Base-by-base conservation (phyloP, 1,284 basidiomycete genomes). In the Ceratobasidium sp. region DNA sequence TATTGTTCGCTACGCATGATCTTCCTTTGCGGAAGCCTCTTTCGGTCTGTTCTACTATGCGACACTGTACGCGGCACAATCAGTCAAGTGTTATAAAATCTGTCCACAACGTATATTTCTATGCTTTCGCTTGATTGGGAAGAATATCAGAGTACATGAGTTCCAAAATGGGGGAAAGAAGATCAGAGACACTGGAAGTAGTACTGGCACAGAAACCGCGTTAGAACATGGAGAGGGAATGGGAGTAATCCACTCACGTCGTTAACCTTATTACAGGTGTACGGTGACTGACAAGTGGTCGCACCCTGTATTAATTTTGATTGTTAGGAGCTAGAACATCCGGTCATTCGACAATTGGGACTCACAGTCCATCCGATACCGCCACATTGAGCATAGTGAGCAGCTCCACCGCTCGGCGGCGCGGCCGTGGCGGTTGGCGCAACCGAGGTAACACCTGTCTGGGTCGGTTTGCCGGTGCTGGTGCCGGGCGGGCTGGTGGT, bases 351-450 rank as follows among this genome's bases (percentile, higher is more conserved):
- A 10, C n/a, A 20, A 28, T 3, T 51, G 15, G 0, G 5, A 61
- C 75, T 67, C 28, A 68, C 75, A 49, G 60, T 67, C 75, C 75
- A 77, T 10, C 53, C 64, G 10, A 1, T 73, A 23, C 79, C 79
- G 40, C 71, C 79, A 51, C 79, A 80, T 56, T 80, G 79, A 20
- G 71, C 77, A 44, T 68, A 80, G 9, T 71, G 67, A 3, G 77
- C 78, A 4, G 60, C 71, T n/a, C 72, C 72, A 39, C 77, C 66
- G 28, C 58, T 69, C 2, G 79, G 67, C 7, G 79, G 70, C n/a
- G n/a, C n/a, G n/a, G n/a, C n/a, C n/a, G n/a, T n/a, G 23, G 79
- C n/a, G 33, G 75, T n/a, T 20, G 79, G 70, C 39, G 79, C 28
- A 42, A 67, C 66, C 20, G 61, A 33, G 46, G 44, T 55, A 5